phyloP scores from a whole-genome alignment of 306 rosid species.

The Vigna hirtella region DNA sequence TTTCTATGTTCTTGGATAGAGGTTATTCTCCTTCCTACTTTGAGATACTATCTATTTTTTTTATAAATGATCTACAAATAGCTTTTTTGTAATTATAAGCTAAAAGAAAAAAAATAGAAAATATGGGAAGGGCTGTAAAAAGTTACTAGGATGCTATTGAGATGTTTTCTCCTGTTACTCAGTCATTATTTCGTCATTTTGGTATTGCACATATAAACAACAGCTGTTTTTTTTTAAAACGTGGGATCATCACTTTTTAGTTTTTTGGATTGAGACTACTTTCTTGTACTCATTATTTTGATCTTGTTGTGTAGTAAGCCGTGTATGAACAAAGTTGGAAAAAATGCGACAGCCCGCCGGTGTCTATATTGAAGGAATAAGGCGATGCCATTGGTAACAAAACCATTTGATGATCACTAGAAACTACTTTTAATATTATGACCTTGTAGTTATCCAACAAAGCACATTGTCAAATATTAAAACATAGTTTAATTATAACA shows the following conservation, averaged over 20 bases:
- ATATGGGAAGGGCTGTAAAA: too few relatives aligned
- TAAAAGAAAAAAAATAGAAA: too few relatives aligned
- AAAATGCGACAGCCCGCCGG: not conserved
- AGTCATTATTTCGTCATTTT: not conserved
- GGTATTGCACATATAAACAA: too few relatives aligned
- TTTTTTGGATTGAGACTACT: too few relatives aligned
- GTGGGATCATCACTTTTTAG: too few relatives aligned
- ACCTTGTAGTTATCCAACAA: not conserved
- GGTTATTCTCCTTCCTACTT: not conserved
- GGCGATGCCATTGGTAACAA: not conserved
- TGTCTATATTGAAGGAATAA: not conserved
- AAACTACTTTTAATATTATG: not conserved
- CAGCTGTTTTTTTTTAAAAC: too few relatives aligned
- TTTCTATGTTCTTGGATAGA: not conserved
- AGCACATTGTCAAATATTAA: not conserved
- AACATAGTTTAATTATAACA: too few relatives aligned
- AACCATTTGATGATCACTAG: not conserved
- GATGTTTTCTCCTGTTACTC: not conserved
- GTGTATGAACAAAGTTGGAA: not conserved
- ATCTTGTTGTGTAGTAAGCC: not conserved
- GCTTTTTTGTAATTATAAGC: too few relatives aligned
- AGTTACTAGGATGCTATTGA: not conserved
- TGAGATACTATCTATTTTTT: not conserved
- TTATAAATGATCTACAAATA: too few relatives aligned
- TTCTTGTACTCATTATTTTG: not conserved